phyloP scores from a whole-genome alignment of 2,329 filamentous ascomycete species.

The Talaromyces funiculosus region DNA sequence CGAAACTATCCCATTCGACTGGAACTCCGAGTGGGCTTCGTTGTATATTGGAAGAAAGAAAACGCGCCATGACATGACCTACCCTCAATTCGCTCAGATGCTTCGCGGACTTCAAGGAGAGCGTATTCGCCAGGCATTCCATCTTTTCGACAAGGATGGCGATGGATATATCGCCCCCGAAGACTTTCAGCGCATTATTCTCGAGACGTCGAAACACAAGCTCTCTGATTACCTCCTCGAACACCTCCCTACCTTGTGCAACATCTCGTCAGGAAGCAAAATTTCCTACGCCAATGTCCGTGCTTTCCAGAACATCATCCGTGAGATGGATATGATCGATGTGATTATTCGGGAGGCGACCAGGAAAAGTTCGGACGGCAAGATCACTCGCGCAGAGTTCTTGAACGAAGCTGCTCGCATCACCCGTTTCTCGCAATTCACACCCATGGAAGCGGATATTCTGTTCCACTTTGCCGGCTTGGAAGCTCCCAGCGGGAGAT shows the following conservation, averaged over 20 bases:
- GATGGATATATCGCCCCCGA: slow-evolving; percentile 91
- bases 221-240: slow-evolving; percentile 91
- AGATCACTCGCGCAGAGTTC: slow-evolving; percentile 91
- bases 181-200: slow-evolving; percentile 94
- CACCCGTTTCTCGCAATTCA: slow-evolving; percentile 92
- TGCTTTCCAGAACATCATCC: slow-evolving; percentile 96
- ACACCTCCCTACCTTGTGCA: slow-evolving; percentile 88
- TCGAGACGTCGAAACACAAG: slow-evolving; percentile 90
- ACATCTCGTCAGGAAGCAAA: slow-evolving; percentile 84
- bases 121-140: slow-evolving; percentile 91
- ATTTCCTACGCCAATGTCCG: slow-evolving; percentile 97
- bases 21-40: slow-evolving; percentile 93
- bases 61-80: slow-evolving; percentile 85
- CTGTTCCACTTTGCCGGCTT: slow-evolving; percentile 97
- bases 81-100: slow-evolving; percentile 97
- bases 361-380: slow-evolving; percentile 75
- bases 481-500: slow-evolving; percentile 78
- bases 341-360: slow-evolving; percentile 85
- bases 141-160: slow-evolving; percentile 80
- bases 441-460: slow-evolving; percentile 97
- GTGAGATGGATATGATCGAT: slow-evolving; percentile 96
- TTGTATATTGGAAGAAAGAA: slow-evolving; percentile 87
- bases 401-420: slow-evolving; percentile 86
- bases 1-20: slow-evolving; percentile 85
- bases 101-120: slow-evolving; percentile 92